These are phyloP conservation scores for Fragosphaeria purpurea DNA, from an alignment of 2,329 filamentous ascomycete species.

Conservation along the genomic window DNA sequence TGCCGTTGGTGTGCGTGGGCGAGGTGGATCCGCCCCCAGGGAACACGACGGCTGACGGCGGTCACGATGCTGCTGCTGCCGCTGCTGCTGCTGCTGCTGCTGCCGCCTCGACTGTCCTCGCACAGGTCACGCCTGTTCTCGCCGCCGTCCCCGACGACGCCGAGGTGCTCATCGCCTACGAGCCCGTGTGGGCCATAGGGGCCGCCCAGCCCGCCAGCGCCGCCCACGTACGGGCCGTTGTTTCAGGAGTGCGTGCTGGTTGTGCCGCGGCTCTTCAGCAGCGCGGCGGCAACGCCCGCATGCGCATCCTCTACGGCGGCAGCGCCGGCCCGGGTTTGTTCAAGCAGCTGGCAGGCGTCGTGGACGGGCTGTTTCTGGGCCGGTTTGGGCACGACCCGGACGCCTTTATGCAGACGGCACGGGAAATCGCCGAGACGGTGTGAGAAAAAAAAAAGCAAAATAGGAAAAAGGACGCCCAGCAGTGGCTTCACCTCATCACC, in stretches of 20 bases:
- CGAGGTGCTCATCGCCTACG: conserved; percentile 71
- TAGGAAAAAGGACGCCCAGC: background rate
- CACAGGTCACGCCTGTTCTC: conserved; percentile 57
- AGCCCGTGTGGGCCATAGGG: conserved; percentile 85
- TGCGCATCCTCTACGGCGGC: conserved; percentile 70
- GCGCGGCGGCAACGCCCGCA: conserved; percentile 32
- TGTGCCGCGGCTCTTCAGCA: conserved; percentile 38
- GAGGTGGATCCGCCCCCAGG: conserved; percentile 44
- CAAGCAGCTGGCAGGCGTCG: conserved; percentile 51
- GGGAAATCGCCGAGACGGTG: conserved; percentile 49
- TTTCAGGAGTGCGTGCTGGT: conserved; percentile 48
- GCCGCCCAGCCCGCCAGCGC: conserved; percentile 59
- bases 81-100: conserved; percentile 50
- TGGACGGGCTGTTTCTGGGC: conserved; percentile 75
- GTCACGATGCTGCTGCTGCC: conserved; percentile 50
- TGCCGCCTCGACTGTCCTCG: conserved; percentile 53
- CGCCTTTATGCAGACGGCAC: conserved; percentile 61
- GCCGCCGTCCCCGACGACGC: conserved; percentile 48
- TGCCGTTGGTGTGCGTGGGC: conserved; percentile 72
- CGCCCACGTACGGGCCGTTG: conserved; percentile 63
- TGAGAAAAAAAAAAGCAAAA: background rate
- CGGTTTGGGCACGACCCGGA: conserved; percentile 70
- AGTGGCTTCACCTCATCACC: too few relatives aligned
- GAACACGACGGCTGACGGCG: conserved; percentile 34
- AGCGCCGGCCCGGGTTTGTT: conserved; percentile 75